Evolutionary conservation across 169 alveolate genomes (phyloP), one percentile per base, ranked within the genome.

Genomic region (Plasmodium gonderi): DNA sequence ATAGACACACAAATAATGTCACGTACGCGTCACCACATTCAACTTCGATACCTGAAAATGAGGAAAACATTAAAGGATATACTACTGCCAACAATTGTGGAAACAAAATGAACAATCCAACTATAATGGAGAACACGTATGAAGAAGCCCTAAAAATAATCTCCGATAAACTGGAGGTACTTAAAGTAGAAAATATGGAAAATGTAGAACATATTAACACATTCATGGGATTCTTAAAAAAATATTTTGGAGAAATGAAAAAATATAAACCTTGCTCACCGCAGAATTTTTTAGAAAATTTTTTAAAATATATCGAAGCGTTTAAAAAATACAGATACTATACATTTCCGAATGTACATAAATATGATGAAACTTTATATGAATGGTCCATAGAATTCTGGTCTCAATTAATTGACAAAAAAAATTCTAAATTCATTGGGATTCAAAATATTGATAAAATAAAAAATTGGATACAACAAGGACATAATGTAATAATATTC

Each of bases 381-480:
- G 85, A 90, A 40, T 90, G 94, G 94, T 90, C 94, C 6, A 49
- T 90, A 78, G 67, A 76, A 17, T 90, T 90, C 80, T 90, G 94
- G 94, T 78, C 77, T 26, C 91, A 45, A 44, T 45, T 90, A 51
- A 90, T 90, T 36, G 91, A 90, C 20, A 20, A 90, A 78, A 54
- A 90, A 90, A 78, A 76, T 29, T 90, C 94, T 26, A 42, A 67
- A 90, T 90, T 90, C 74, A 26, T 67, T 17, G 94, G 94, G 38
- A 90, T 51, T 65, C 6, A 36, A 44, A 65, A 90, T 65, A 90
- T 90, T 42, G 69, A 76, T 2, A 77, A 90, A 65, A 90, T 78
- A 38, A 33, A 78, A 42, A 67, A 90, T 2, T 90, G 94, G 94
- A 65, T 44, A 78, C 80, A 90, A 33, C 64, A 90, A 77, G 91